A percentile compares a stretch with the other conserved stretches of the same genome.
Evolutionary conservation across 768 basidiomycete species (phyloP).

Genomic region (Rhizopogon roseolus): DNA sequence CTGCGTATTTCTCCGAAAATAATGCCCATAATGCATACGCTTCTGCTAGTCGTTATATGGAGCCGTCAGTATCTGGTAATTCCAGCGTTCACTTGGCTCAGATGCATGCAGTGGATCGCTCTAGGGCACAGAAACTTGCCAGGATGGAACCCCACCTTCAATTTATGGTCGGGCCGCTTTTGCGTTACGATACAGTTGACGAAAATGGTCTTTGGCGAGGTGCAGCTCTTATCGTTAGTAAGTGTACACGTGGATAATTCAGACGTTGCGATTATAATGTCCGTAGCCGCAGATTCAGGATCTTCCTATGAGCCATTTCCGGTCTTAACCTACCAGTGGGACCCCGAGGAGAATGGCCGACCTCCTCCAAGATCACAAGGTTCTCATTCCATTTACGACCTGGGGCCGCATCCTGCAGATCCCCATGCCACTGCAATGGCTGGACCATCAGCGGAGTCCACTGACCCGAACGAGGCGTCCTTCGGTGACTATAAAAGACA

Average conservation of each 20-base stretch:
- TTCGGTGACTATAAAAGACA: conserved; percentile 15
- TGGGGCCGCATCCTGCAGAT: conserved; percentile 73
- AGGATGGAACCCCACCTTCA: conserved; percentile 81
- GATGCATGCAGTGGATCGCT: conserved; percentile 60
- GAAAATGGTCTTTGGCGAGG: conserved; percentile 80
- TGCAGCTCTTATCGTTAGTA: conserved; percentile 83
- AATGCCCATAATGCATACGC: conserved; percentile 10
- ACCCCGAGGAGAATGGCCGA: conserved; percentile 41
- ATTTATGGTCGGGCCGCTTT: conserved; percentile 87
- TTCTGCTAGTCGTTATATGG: background rate
- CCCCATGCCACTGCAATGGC: conserved; percentile 49
- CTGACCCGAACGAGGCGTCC: conserved; percentile 4
- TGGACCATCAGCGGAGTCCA: conserved; percentile 8
- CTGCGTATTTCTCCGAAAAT: conserved; percentile 14
- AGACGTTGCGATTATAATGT: background rate
- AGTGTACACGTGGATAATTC: conserved; percentile 27
- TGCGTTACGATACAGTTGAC: conserved; percentile 88
- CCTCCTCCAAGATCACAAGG: conserved; percentile 21
- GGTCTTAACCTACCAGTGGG: conserved; percentile 66
- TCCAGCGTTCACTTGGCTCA: conserved; percentile 33
- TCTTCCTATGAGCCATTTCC: conserved; percentile 77
- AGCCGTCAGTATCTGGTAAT: conserved; percentile 16
- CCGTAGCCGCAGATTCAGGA: conserved; percentile 68
- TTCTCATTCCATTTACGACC: conserved; percentile 34
- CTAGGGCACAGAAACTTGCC: conserved; percentile 50